Evolutionary conservation across 331 rosid species (phyloP).

Genomic region (Erythrophleum ivorense): DNA sequence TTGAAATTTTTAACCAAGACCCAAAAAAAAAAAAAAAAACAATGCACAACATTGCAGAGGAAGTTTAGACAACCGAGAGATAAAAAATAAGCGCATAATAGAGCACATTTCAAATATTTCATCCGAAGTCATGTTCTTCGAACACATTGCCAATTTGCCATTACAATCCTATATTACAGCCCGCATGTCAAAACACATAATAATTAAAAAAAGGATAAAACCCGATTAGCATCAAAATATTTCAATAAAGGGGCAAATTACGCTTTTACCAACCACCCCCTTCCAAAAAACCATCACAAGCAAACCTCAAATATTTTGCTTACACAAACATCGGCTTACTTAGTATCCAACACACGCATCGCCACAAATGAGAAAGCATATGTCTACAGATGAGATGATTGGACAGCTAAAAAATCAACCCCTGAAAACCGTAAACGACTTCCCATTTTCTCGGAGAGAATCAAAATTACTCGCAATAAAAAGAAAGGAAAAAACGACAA

Average conservation of each 20-base stretch:
- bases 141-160: background rate
- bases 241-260: background rate
- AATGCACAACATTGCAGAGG: background rate
- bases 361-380: background rate
- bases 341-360: background rate
- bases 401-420: background rate
- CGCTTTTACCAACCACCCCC: background rate
- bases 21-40: background rate
- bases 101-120: background rate
- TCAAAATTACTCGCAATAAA: background rate
- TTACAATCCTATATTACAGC: background rate
- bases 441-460: constrained; percentile 30
- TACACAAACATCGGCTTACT: background rate
- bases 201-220: background rate
- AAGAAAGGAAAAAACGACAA: background rate
- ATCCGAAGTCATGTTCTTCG: background rate
- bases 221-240: background rate
- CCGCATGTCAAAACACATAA: background rate
- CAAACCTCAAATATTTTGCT: background rate
- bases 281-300: background rate
- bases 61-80: background rate
- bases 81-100: background rate
- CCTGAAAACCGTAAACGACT: background rate
- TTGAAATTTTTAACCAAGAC: background rate
- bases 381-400: background rate